Conservation (phyloP, 192 early-diverging fungal genomes). For the Coemansia erecta region DNA sequence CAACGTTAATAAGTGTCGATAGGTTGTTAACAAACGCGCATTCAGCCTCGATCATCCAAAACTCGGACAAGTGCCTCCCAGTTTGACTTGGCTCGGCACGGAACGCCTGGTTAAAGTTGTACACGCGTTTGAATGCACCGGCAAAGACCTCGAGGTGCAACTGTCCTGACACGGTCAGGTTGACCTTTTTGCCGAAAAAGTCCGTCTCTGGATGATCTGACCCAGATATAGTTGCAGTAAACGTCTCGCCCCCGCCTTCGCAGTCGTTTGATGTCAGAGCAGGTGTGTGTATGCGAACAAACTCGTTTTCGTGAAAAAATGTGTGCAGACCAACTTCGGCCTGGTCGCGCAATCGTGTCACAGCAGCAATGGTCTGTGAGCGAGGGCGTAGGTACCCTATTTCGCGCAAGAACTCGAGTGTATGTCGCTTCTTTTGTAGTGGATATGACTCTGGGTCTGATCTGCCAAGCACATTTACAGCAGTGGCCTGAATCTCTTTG, state of each 20-base stretch:
- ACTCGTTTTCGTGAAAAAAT: conserved; percentile 72
- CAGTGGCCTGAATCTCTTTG: conserved; percentile 64
- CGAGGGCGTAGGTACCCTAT: conserved; percentile 74
- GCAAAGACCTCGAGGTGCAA: conserved; percentile 80
- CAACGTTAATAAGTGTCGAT: conserved; percentile 64
- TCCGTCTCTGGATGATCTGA: conserved; percentile 30
- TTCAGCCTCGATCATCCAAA: conserved; percentile 94
- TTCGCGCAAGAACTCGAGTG: conserved; percentile 75
- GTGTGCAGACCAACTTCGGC: conserved; percentile 66
- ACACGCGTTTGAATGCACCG: conserved; percentile 69
- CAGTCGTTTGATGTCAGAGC: conserved; percentile 82
- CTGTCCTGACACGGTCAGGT: conserved; percentile 83
- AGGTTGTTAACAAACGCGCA: conserved; percentile 68
- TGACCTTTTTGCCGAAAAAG: conserved; percentile 74
- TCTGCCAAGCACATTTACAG: conserved; percentile 23
- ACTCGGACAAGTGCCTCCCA: conserved; percentile 84
- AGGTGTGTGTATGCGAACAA: conserved; percentile 77
- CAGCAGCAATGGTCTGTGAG: conserved; percentile 70
- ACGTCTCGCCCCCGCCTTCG: conserved; percentile 87
- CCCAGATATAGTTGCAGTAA: conserved; percentile 43
- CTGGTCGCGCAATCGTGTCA: conserved; percentile 68
- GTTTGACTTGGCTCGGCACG: conserved; percentile 80
- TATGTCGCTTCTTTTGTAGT: conserved; percentile 79
- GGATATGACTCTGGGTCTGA: conserved; percentile 69
- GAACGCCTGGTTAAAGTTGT: conserved; percentile 79